Evolutionary conservation across 768 basidiomycete species (phyloP).

Genomic region (Phylloporus sp.): DNA sequence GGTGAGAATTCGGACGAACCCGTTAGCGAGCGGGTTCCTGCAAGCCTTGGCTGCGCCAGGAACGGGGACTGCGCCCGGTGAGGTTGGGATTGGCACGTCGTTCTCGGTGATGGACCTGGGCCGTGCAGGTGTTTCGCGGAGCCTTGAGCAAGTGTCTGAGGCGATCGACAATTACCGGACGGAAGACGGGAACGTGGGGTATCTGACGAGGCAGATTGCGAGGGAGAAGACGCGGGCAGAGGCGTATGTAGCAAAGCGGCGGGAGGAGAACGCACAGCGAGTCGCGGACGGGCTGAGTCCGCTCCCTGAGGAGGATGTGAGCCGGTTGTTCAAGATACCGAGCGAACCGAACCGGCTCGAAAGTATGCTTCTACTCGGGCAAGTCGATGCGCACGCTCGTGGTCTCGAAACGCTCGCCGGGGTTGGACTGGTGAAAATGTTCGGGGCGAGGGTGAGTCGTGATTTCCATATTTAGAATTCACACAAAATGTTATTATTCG

Average conservation of each 20-base stretch:
- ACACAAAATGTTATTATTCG: not conserved
- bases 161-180: conserved; percentile 81
- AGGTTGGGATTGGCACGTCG: conserved; percentile 48
- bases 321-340: conserved; percentile 83
- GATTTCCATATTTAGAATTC: not conserved
- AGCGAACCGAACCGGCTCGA: conserved; percentile 86
- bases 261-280: conserved; percentile 80
- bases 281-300: conserved; percentile 81
- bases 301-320: conserved; percentile 82
- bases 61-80: conserved; percentile 32
- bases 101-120: conserved; percentile 72
- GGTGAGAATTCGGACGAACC: conserved; percentile 77
- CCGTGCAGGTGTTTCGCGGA: conserved; percentile 62
- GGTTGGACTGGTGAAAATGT: conserved; percentile 78
- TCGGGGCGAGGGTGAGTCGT: conserved; percentile 43
- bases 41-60: conserved; percentile 51
- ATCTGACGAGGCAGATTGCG: conserved; percentile 81
- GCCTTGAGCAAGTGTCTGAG: conserved; percentile 82
- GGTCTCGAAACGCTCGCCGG: conserved; percentile 63
- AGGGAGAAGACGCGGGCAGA: conserved; percentile 82
- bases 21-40: conserved; percentile 77
- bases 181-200: conserved; percentile 90
- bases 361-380: conserved; percentile 79
- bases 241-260: conserved; percentile 73
- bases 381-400: conserved; percentile 83